phyloP scores from a whole-genome alignment of 2,329 filamentous ascomycete species.

The Dactylellina haptotyla region DNA sequence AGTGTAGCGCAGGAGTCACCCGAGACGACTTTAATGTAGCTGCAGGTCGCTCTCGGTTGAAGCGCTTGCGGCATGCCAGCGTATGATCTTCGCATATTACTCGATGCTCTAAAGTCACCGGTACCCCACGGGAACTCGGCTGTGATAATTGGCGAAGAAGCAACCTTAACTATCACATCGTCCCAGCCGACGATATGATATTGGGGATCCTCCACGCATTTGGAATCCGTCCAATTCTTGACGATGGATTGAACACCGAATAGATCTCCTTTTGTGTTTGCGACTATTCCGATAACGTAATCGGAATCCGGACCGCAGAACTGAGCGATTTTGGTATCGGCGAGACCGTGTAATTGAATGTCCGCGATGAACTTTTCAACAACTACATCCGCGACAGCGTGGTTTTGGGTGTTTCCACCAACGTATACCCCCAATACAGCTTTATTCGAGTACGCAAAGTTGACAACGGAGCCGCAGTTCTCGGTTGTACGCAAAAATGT shows the following conservation, averaged over 20 bases:
- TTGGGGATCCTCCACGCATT: background rate
- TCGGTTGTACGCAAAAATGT: slow-evolving; percentile 1
- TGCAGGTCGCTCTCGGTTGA: slow-evolving; percentile 8
- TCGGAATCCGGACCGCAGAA: slow-evolving; percentile 25
- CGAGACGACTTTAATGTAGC: slow-evolving; percentile 17
- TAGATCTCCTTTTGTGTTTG: slow-evolving; percentile 13
- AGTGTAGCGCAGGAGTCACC: slow-evolving; percentile 57
- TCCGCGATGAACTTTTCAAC: slow-evolving; percentile 23
- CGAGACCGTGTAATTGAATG: slow-evolving; percentile 12
- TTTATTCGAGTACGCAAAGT: slow-evolving; percentile 24
- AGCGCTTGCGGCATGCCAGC: slow-evolving; percentile 6
- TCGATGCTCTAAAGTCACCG: background rate
- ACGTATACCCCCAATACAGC: slow-evolving; percentile 13
- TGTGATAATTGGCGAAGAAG: slow-evolving; percentile 2
- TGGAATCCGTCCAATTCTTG: slow-evolving; percentile 25
- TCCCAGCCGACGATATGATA: background rate
- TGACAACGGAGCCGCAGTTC: slow-evolving; percentile 11
- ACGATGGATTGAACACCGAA: slow-evolving; percentile 11
- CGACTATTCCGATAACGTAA: slow-evolving; percentile 22
- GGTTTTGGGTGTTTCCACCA: slow-evolving; percentile 16
- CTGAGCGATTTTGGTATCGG: slow-evolving; percentile 21
- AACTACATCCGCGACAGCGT: slow-evolving; percentile 8
- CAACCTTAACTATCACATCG: slow-evolving; percentile 2
- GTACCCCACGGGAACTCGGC: background rate
- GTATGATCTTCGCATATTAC: slow-evolving; percentile 13